These are phyloP conservation scores for Eimeria tenella DNA, from an alignment of 169 alveolate species.

Conservation along the genomic window DNA sequence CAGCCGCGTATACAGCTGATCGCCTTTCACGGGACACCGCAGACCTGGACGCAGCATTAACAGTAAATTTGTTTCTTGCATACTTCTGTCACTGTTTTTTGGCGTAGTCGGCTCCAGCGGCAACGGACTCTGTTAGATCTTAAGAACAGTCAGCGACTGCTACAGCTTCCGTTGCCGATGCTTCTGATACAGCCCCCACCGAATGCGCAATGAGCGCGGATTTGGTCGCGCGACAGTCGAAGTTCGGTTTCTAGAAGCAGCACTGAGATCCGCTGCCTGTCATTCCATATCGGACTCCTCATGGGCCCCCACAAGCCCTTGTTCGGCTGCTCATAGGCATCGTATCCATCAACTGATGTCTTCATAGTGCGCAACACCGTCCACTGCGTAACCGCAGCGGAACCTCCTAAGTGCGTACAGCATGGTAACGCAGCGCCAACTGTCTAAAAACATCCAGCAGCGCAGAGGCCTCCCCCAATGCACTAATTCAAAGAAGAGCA, in stretches of 20 bases:
- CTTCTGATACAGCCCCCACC: background rate
- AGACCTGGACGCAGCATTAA: background rate
- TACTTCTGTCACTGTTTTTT: no score
- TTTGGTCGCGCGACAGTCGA: background rate
- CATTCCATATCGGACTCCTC: background rate
- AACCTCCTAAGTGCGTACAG: background rate
- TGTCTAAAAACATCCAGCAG: background rate
- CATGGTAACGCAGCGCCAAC: conserved; percentile 40
- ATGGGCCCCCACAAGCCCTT: no score
- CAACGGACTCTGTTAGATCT: no score
- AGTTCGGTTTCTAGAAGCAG: conserved; percentile 27
- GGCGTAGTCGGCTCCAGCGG: no score
- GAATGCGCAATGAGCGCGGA: conserved; percentile 55
- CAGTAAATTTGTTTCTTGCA: no score
- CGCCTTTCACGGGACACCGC: conserved; percentile 47
- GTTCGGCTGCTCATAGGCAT: background rate
- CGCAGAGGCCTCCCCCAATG: background rate
- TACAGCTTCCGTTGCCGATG: no score
- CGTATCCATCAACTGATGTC: background rate
- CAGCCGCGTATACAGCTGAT: conserved; percentile 13
- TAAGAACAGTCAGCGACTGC: no score
- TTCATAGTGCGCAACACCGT: conserved; percentile 1
- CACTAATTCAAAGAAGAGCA: background rate
- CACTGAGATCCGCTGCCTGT: conserved; percentile 3
- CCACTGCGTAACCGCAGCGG: conserved; percentile 21